Conservation (phyloP, 495 filamentous ascomycete species). For the Aspergillus bridgeri region DNA sequence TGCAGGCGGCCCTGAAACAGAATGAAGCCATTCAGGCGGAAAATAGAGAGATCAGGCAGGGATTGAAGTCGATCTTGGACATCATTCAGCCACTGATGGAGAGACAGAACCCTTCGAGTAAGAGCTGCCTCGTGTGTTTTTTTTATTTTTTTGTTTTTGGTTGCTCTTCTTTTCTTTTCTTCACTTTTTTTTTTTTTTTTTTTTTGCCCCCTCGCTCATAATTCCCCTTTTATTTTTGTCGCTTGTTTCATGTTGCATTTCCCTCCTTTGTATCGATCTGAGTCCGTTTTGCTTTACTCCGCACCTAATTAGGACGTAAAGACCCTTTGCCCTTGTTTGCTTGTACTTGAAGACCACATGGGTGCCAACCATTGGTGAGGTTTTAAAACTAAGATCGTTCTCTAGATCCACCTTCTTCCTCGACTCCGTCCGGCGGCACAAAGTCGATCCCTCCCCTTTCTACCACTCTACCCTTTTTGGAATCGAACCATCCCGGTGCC, state of each 20-base stretch:
- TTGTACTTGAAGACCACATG: not conserved
- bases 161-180: not conserved
- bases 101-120: slow-evolving; percentile 25
- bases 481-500: slow-evolving; percentile 18
- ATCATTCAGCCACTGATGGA: slow-evolving; percentile 61
- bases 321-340: too few relatives aligned
- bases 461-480: slow-evolving; percentile 25
- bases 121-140: not conserved
- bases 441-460: slow-evolving; percentile 20
- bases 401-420: slow-evolving; percentile 8
- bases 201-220: not conserved
- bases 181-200: not conserved
- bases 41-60: slow-evolving; percentile 63
- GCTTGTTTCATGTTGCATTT: not conserved
- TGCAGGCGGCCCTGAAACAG: slow-evolving; percentile 64
- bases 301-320: too few relatives aligned
- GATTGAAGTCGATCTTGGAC: slow-evolving; percentile 56
- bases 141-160: not conserved
- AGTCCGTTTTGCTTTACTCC: too few relatives aligned
- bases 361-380: not conserved
- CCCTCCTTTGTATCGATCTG: not conserved
- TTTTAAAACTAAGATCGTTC: not conserved
- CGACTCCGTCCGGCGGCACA: slow-evolving; percentile 15
- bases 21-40: slow-evolving; percentile 69
- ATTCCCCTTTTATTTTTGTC: not conserved